Evolutionary conservation across 176 grass and related monocot genomes (phyloP).

Genomic region (Eremochloa ophiuroides): DNA sequence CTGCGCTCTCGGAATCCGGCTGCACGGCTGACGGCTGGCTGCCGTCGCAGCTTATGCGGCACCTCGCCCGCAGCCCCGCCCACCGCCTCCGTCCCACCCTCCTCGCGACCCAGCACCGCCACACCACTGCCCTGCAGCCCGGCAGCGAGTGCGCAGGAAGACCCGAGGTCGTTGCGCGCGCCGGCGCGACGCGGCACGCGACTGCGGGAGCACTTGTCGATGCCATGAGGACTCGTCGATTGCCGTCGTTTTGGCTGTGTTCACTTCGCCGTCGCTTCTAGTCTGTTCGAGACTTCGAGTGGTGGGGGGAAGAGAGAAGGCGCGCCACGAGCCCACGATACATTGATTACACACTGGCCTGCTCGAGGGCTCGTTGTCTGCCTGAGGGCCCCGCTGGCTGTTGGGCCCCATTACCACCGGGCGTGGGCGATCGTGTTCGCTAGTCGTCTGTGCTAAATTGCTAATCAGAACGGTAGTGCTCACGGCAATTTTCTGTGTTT

Average conservation of each 20-base stretch:
- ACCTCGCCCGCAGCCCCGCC: slow-evolving; percentile 27
- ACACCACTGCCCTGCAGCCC: not conserved
- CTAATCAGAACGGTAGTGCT: not conserved
- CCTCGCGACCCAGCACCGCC: slow-evolving; percentile 31
- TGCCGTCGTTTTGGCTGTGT: not conserved
- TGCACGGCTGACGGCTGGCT: slow-evolving; percentile 23
- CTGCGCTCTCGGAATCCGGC: slow-evolving; percentile 2
- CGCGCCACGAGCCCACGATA: slow-evolving; percentile 11
- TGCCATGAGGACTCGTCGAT: slow-evolving; percentile 9
- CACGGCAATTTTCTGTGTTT: not conserved
- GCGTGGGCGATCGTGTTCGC: too few relatives aligned
- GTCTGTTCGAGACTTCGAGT: not conserved
- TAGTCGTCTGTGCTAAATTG: too few relatives aligned
- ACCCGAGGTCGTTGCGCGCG: not conserved
- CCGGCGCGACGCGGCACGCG: slow-evolving; percentile 19
- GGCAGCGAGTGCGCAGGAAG: slow-evolving; percentile 1
- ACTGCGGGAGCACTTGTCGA: slow-evolving; percentile 12
- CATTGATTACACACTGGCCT: too few relatives aligned
- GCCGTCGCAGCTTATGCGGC: not conserved
- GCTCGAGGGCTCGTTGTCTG: not conserved
- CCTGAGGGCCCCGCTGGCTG: not conserved
- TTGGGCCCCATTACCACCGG: not conserved
- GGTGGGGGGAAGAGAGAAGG: slow-evolving; percentile 16
- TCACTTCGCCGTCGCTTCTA: not conserved
- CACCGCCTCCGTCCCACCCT: slow-evolving; percentile 28